Percentiles rank a stretch among this genome's conserved stretches.
Evolutionary conservation across 805 yeast species (phyloP).

Genomic region (Metschnikowia chrysomelidarum): DNA sequence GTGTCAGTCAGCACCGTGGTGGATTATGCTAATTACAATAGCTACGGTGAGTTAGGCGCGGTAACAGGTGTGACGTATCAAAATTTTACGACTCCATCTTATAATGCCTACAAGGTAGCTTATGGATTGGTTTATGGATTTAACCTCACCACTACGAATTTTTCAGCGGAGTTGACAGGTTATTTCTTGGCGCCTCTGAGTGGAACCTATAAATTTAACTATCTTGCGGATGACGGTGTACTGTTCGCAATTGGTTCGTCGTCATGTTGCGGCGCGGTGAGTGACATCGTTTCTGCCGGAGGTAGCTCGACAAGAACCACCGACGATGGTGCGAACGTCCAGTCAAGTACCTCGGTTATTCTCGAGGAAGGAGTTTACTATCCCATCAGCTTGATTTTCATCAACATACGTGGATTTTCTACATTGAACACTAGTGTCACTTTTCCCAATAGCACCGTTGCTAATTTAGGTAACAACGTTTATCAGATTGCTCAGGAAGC

Average conservation of each 20-base stretch:
- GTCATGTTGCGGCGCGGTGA: constrained; percentile 10
- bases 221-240: constrained; percentile 15
- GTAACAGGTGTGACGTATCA: constrained; percentile 2
- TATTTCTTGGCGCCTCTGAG: constrained; percentile 9
- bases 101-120: neutral
- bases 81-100: neutral
- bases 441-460: constrained; percentile 7
- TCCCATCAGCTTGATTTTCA: constrained; percentile 12
- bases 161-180: constrained; percentile 8
- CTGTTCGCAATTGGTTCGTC: constrained; percentile 10
- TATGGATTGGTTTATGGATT: constrained; percentile 3
- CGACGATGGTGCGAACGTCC: neutral
- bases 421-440: constrained; percentile 5
- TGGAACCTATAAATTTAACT: constrained; percentile 11
- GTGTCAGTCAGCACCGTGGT: constrained; percentile 1
- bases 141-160: constrained; percentile 5
- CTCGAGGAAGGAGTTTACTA: constrained; percentile 12
- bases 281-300: constrained; percentile 2
- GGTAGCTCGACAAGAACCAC: constrained; percentile 2
- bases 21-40: constrained; percentile 1
- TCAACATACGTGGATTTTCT: constrained; percentile 10
- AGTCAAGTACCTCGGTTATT: neutral
- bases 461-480: constrained; percentile 7
- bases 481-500: constrained; percentile 5
- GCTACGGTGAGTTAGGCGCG: constrained; percentile 1